Conservation (phyloP, 441 rosid species). For the Manihot esculenta region DNA sequence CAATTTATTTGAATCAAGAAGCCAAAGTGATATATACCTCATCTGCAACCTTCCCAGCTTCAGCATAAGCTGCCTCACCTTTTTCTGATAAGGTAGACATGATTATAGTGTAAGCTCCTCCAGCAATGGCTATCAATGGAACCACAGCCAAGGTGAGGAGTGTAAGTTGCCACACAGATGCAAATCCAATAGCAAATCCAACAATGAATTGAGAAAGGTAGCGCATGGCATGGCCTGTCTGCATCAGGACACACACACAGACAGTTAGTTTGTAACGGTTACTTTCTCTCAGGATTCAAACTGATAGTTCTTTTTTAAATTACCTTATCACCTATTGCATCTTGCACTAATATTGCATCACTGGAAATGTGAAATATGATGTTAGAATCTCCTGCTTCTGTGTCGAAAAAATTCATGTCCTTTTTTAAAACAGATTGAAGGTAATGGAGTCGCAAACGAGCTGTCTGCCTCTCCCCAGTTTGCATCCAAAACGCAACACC, state of each 20-base stretch:
- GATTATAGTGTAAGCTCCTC: slow-evolving; percentile 65
- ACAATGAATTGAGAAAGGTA: slow-evolving; percentile 66
- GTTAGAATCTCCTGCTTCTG: slow-evolving; percentile 68
- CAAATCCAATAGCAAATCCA: slow-evolving; percentile 71
- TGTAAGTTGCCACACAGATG: slow-evolving; percentile 77
- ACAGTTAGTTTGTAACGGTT: neutral
- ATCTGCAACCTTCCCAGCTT: slow-evolving; percentile 77
- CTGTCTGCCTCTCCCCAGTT: slow-evolving; percentile 86
- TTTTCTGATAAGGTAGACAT: slow-evolving; percentile 79
- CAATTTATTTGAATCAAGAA: neutral
- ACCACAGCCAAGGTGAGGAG: slow-evolving; percentile 85
- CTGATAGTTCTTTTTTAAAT: neutral
- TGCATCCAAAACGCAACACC: slow-evolving; percentile 80
- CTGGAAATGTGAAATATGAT: slow-evolving; percentile 69
- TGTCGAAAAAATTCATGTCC: slow-evolving; percentile 71
- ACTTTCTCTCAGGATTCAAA: neutral
- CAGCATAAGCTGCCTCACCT: slow-evolving; percentile 80
- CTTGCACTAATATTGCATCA: slow-evolving; percentile 79
- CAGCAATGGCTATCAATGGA: slow-evolving; percentile 77
- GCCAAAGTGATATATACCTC: slow-evolving; percentile 47
- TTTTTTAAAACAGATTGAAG: slow-evolving; percentile 58
- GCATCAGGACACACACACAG: slow-evolving; percentile 30
- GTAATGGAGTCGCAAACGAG: slow-evolving; percentile 63
- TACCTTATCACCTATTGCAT: slow-evolving; percentile 92
- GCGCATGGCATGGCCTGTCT: slow-evolving; percentile 78